A percentile compares a stretch with the other conserved stretches of the same genome.
Conservation (phyloP, 2,329 filamentous ascomycete genomes). For the Golovinomyces cichoracearum region DNA sequence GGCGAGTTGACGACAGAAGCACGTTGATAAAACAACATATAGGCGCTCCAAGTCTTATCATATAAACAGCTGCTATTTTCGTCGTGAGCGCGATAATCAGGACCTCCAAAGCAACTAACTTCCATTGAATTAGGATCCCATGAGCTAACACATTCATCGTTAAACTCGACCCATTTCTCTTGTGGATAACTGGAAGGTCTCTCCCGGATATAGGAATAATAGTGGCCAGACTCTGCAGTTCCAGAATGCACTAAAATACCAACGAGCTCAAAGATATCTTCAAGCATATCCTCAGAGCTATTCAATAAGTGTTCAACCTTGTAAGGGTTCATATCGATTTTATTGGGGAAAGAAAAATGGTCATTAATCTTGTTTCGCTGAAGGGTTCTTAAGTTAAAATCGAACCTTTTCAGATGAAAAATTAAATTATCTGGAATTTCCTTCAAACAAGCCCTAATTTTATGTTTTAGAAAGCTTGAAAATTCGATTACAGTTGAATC, state of each 20-base stretch:
- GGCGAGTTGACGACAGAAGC: constrained; percentile 34
- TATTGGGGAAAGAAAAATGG: constrained; percentile 61
- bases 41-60: constrained; percentile 62
- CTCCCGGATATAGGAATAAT: constrained; percentile 85
- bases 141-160: constrained; percentile 54
- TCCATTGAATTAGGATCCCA: constrained; percentile 56
- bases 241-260: constrained; percentile 83
- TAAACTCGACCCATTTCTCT: constrained; percentile 64
- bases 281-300: constrained; percentile 24
- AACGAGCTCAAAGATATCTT: constrained; percentile 79
- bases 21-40: constrained; percentile 94
- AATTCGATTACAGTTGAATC: constrained; percentile 3
- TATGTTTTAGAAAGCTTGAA: constrained; percentile 5
- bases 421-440: constrained; percentile 84
- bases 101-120: constrained; percentile 54
- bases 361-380: constrained; percentile 87
- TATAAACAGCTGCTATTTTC: constrained; percentile 23
- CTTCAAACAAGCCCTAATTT: constrained; percentile 53
- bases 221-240: constrained; percentile 81
- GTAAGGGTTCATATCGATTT: constrained; percentile 70
- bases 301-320: constrained; percentile 63
- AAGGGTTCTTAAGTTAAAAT: constrained; percentile 53
- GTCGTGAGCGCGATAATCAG: constrained; percentile 26
- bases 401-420: constrained; percentile 76
- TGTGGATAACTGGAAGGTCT: constrained; percentile 28